Base-by-base conservation (phyloP, 2,329 filamentous ascomycete species). In the Epichloe coenophiala region DNA sequence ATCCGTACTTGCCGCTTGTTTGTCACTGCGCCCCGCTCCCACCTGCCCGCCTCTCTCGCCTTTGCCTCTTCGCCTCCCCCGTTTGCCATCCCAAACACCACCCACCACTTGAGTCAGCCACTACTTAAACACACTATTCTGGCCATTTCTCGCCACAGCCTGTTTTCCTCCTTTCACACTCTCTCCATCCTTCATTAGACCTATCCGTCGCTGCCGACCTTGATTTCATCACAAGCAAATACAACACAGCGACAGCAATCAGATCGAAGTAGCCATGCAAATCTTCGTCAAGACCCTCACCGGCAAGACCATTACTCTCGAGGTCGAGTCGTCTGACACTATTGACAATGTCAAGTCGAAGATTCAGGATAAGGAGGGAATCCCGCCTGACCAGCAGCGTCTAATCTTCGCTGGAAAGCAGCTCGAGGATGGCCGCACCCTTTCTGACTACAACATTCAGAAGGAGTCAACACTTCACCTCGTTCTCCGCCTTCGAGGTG, bases 281-380 rank as follows among this genome's bases (percentile, higher is more conserved):
- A 65, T 61, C 27, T 48, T 47, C 36, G n/a, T 49, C 31, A 47
- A 42, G 47, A 17, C 52, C 71, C 69, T 95, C 63, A 95, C 90
- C 71, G 89, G 89, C 64, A 69, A 70, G 67, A 69, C 66, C 56
- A 69, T 70, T 59, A 70, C 67, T 51, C 65, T 69, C 40, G 75
- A 94, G 73, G 88, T 95, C 5, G 88, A 95, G 68, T 89, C 85
- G 0, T 87, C 81, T 2, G 90, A 95, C 64, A 95, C 90, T 47
- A 95, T 95, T 70, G 90, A 95, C 76, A 95, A 96, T 56, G 91
- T 96, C 36, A 96, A 97, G 83, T 83, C 79, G 47, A 97, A 96
- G 81, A 97, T 96, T 47, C 91, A 97, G 71, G 91, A 97, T 65
- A 96, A 97, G 81, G 91, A 97, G 72, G 91, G 91, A 91, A 42